These are phyloP conservation scores for Dictyostelium brefeldianum DNA, from an alignment of 78 protist genomes.

Conservation along the genomic window DNA sequence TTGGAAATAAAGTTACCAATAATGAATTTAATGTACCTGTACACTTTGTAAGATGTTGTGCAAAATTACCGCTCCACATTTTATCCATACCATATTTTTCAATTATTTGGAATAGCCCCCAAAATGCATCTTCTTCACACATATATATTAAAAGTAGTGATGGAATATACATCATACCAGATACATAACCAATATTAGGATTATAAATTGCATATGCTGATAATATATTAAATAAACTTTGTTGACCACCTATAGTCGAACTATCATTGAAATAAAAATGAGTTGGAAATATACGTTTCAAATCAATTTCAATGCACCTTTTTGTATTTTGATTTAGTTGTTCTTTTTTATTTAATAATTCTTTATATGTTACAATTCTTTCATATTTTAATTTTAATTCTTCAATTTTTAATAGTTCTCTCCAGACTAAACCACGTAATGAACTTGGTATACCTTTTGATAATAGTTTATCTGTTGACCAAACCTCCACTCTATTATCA, in stretches of 20 bases:
- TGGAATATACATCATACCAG: conserved; percentile 89
- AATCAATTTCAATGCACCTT: conserved; percentile 62
- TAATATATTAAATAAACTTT: conserved; percentile 81
- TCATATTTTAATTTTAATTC: conserved; percentile 22
- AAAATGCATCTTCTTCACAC: conserved; percentile 86
- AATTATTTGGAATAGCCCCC: conserved; percentile 63
- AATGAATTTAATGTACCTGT: conserved; percentile 9
- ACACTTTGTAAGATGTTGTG: conserved; percentile 58
- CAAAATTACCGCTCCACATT: conserved; percentile 69
- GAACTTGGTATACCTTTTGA: conserved; percentile 87
- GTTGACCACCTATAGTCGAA: conserved; percentile 42
- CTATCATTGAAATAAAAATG: conserved; percentile 68
- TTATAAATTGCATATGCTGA: conserved; percentile 83
- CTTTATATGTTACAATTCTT: conserved; percentile 27
- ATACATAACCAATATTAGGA: conserved; percentile 88
- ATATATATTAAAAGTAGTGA: conserved; percentile 86
- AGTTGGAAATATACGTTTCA: conserved; percentile 80
- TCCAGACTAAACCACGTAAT: conserved; percentile 65
- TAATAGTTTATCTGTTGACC: conserved; percentile 23
- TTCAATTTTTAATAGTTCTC: conserved; percentile 10
- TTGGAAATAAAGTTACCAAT: conserved; percentile 32
- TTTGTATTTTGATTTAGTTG: conserved; percentile 21
- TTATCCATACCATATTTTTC: conserved; percentile 65
- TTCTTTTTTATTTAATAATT: neutral
- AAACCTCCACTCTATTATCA: too few species aligned